Conservation (phyloP, 2,329 filamentous ascomycete genomes). For the Chaetomium olivaceum region DNA sequence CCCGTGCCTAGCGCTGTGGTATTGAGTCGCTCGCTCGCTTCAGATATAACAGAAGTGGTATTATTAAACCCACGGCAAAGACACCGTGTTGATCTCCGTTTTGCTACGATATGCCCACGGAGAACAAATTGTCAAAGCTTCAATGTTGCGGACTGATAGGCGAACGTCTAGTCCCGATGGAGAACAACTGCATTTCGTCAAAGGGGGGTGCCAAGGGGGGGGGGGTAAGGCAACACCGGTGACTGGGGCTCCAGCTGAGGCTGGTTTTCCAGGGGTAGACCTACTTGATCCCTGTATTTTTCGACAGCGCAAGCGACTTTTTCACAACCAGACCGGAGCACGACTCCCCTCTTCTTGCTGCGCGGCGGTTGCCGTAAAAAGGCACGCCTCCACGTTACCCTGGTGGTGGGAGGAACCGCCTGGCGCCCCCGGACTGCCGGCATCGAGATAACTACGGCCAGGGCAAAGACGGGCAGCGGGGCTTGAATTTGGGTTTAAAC, state of each 20-base stretch:
- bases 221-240: constrained; percentile 2
- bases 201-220: not conserved
- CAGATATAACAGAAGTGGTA: not conserved
- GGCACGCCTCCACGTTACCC: not conserved
- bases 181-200: not conserved
- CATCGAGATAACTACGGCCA: not conserved
- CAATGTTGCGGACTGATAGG: not conserved
- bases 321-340: not conserved
- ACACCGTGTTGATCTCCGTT: not conserved
- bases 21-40: not conserved
- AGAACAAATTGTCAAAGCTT: not conserved
- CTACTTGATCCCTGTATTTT: not conserved
- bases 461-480: not conserved
- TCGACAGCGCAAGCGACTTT: constrained; percentile 1
- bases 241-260: constrained; percentile 9
- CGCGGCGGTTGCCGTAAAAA: not conserved
- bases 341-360: not conserved
- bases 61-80: not conserved
- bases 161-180: not conserved
- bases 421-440: not conserved
- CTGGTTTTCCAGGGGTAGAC: not conserved
- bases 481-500: constrained; percentile 27
- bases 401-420: constrained; percentile 2
- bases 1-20: not conserved
- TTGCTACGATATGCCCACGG: not conserved